Evolutionary conservation across 495 filamentous ascomycete species (phyloP).

Genomic region (Hyaloscypha variabilis): DNA sequence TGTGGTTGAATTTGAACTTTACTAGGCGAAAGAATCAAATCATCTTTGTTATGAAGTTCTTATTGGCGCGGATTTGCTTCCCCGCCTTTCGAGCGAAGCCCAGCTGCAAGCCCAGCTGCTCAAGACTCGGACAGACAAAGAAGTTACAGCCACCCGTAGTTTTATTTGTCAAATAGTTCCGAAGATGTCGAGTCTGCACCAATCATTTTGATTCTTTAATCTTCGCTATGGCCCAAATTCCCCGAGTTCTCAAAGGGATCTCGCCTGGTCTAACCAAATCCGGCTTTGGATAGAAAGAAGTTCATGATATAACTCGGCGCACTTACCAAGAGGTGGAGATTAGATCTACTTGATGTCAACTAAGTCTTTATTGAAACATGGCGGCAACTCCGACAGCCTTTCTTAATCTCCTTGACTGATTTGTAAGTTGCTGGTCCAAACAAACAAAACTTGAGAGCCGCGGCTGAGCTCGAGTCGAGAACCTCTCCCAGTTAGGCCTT

Average conservation of each 20-base stretch:
- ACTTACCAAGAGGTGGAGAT: not conserved
- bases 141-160: not conserved
- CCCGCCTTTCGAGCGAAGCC: not conserved
- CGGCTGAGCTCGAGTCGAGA: not conserved
- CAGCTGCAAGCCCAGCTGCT: not conserved
- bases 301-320: slow-evolving; percentile 41
- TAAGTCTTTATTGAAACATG: not conserved
- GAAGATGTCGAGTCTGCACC: not conserved
- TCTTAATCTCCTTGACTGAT: not conserved
- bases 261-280: slow-evolving; percentile 5
- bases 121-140: not conserved
- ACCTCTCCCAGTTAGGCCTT: not conserved
- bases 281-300: slow-evolving; percentile 31
- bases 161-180: not conserved
- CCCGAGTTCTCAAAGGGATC: not conserved
- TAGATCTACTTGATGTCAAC: not conserved
- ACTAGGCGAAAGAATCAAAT: not conserved
- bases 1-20: too few species aligned
- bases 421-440: not conserved
- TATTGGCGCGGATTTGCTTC: not conserved
- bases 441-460: not conserved
- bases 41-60: not conserved
- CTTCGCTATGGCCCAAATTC: not conserved
- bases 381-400: not conserved
- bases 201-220: not conserved